phyloP scores from a whole-genome alignment of 2,329 filamentous ascomycete genomes.

The Aspergillus calidoustus region DNA sequence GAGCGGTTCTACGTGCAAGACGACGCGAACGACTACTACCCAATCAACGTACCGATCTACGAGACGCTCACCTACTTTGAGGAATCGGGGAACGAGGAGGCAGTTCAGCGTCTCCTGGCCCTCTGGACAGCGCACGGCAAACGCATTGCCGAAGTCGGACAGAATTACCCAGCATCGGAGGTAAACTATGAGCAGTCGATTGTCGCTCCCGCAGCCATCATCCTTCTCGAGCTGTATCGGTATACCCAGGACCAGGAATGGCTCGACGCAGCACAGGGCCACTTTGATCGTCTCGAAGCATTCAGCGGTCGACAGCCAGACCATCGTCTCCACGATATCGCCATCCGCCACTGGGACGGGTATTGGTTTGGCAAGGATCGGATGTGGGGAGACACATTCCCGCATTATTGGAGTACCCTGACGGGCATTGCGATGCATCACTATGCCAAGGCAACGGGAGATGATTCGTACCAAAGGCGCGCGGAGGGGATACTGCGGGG shows the following conservation, averaged over 20 bases:
- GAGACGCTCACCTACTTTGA: background rate
- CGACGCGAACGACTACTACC: background rate
- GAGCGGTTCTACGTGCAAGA: background rate
- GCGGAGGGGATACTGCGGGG: background rate
- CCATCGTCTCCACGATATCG: background rate
- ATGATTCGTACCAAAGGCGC: background rate
- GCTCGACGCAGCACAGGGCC: background rate
- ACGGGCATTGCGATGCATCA: background rate
- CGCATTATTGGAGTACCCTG: slow-evolving; percentile 11
- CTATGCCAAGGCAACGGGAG: background rate
- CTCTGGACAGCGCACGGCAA: background rate
- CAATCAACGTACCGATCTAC: background rate
- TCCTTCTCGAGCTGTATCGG: background rate
- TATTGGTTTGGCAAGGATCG: slow-evolving; percentile 13
- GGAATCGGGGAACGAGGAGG: background rate
- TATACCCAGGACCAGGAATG: background rate
- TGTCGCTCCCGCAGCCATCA: background rate
- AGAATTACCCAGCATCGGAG: background rate
- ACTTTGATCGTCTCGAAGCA: background rate
- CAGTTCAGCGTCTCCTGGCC: background rate
- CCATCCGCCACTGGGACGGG: slow-evolving; percentile 6
- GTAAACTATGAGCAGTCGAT: slow-evolving; percentile 1
- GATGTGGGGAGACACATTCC: slow-evolving; percentile 5
- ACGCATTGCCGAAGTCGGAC: background rate
- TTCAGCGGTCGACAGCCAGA: background rate